Conservation (phyloP, 192 early-diverging fungal species). For the Dimargaris xerosporica region DNA sequence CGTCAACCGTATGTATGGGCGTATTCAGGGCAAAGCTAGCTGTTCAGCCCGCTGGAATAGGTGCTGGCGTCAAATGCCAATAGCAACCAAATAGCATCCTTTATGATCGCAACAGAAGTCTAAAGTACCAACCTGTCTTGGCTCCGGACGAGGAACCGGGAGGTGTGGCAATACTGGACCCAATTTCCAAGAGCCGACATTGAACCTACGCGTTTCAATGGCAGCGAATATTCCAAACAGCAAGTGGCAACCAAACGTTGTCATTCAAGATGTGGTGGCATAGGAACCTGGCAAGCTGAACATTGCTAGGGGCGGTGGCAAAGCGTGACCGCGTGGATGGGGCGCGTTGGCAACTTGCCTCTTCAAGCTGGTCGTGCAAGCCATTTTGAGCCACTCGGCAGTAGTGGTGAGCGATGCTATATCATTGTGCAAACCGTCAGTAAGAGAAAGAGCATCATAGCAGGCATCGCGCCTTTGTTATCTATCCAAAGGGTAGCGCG, state of each 20-base stretch:
- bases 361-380: slow-evolving; percentile 2
- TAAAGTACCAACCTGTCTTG: neutral
- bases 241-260: neutral
- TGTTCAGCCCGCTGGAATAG: too few relatives aligned
- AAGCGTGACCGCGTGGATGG: neutral
- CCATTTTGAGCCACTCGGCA: slow-evolving; percentile 6
- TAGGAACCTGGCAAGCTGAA: neutral
- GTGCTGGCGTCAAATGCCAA: too few relatives aligned
- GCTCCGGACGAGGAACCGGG: neutral
- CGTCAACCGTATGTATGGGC: too few relatives aligned
- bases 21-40: too few relatives aligned
- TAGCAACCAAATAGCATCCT: too few relatives aligned
- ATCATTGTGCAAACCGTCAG: neutral
- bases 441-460: neutral
- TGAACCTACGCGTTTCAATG: slow-evolving; percentile 1
- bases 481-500: neutral
- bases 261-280: neutral
- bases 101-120: too few relatives aligned
- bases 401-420: slow-evolving; percentile 12
- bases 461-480: neutral
- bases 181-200: slow-evolving; percentile 9
- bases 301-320: neutral
- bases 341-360: neutral
- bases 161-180: slow-evolving; percentile 12
- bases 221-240: neutral